These are phyloP conservation scores for Debaryomyces psychrophilus DNA, from an alignment of 1,139 yeast species.

Conservation along the genomic window DNA sequence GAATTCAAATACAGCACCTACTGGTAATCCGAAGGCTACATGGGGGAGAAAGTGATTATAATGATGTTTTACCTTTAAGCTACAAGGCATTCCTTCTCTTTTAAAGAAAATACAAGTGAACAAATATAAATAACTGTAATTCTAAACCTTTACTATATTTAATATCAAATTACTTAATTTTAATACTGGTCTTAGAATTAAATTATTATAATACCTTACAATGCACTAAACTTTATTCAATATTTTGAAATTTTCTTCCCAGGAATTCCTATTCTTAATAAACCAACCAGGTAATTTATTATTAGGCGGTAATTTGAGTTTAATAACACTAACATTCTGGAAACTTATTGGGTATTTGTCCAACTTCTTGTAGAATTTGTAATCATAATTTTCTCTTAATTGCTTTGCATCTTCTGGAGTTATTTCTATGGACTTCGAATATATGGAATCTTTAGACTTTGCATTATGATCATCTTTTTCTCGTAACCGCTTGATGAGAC, in stretches of 20 bases:
- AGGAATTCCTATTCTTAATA: constrained; percentile 56
- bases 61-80: no score
- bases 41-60: constrained; percentile 30
- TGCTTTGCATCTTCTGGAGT: constrained; percentile 25
- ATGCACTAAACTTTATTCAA: constrained; percentile 17
- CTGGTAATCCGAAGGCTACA: constrained; percentile 24
- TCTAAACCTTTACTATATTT: no score
- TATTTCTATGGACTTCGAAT: constrained; percentile 15
- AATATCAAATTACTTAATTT: no score
- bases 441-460: constrained; percentile 13
- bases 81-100: no score
- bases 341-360: constrained; percentile 32
- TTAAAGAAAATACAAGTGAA: no score
- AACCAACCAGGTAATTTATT: constrained; percentile 74
- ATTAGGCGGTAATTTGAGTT: constrained; percentile 62
- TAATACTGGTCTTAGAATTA: no score
- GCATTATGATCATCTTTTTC: constrained; percentile 11
- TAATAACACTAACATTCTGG: constrained; percentile 43
- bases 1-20: constrained; percentile 10
- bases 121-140: no score
- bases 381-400: constrained; percentile 32
- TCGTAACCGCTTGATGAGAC: constrained; percentile 8
- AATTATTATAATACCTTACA: no score
- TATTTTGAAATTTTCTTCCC: constrained; percentile 48
- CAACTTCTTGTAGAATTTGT: constrained; percentile 41